phyloP scores from a whole-genome alignment of 1,139 yeast genomes.

The Yamadazyma aaseri region DNA sequence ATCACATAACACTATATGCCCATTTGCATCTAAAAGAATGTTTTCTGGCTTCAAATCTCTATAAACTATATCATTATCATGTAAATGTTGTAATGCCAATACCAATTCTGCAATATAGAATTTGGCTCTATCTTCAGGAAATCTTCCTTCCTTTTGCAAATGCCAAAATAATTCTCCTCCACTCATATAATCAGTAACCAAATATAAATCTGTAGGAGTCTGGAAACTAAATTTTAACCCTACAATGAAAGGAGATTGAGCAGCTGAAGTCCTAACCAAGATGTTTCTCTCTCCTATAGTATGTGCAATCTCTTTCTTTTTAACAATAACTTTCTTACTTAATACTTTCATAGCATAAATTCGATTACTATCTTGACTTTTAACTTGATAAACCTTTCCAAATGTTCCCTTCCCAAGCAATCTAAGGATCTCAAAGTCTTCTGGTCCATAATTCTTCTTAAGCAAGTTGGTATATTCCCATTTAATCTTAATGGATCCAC shows the following conservation, averaged over 20 bases:
- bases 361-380: constrained; percentile 82
- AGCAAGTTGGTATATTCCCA: constrained; percentile 69
- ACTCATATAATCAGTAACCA: constrained; percentile 96
- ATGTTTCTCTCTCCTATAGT: constrained; percentile 96
- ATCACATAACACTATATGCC: constrained; percentile 95
- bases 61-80: constrained; percentile 89
- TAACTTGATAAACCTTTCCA: constrained; percentile 95
- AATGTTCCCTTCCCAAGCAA: constrained; percentile 94
- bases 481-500: constrained; percentile 73
- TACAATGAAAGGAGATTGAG: constrained; percentile 86
- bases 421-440: constrained; percentile 87
- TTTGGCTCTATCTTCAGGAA: constrained; percentile 88
- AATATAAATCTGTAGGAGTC: constrained; percentile 85
- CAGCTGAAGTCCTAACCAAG: constrained; percentile 81
- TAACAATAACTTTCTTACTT: constrained; percentile 90
- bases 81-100: constrained; percentile 86
- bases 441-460: constrained; percentile 84
- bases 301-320: constrained; percentile 95
- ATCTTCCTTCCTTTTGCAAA: constrained; percentile 92
- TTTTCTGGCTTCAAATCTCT: constrained; percentile 96
- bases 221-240: constrained; percentile 95
- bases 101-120: constrained; percentile 95
- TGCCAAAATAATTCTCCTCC: constrained; percentile 99
- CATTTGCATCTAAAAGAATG: constrained; percentile 89
- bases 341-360: constrained; percentile 97